Evolutionary conservation across 352 stramenopile genomes (phyloP).

Genomic region (Phytophthora brassicae): DNA sequence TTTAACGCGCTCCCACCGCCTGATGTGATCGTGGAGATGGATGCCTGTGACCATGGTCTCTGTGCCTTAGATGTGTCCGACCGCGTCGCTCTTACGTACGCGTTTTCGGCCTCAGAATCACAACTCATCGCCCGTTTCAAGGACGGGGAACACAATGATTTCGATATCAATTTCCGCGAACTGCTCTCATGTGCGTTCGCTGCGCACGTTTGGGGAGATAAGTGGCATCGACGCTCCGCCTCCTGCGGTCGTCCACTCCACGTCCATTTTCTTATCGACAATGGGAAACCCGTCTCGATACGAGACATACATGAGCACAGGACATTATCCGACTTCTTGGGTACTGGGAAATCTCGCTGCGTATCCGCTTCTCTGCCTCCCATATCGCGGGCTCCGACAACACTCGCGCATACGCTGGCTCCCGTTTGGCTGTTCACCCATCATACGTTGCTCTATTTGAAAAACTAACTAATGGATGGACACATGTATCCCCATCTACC

Average conservation of each 20-base stretch:
- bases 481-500: background rate
- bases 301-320: background rate
- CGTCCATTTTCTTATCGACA: constrained; percentile 1
- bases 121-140: background rate
- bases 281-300: background rate
- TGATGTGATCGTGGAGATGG: background rate
- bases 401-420: background rate
- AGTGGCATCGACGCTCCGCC: background rate
- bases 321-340: background rate
- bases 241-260: background rate
- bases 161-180: background rate
- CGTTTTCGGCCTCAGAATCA: too few relatives aligned
- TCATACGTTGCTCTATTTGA: too few relatives aligned
- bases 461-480: background rate
- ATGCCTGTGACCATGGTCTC: background rate
- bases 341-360: background rate
- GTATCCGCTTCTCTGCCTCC: background rate
- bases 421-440: background rate
- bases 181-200: background rate
- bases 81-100: background rate
- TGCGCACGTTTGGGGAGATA: background rate
- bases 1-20: background rate
- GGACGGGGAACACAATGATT: background rate
- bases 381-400: background rate
- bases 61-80: background rate